Percentiles rank a stretch among this genome's conserved stretches.
Conservation (phyloP, 2,329 filamentous ascomycete species). For the Nemania sp. region DNA sequence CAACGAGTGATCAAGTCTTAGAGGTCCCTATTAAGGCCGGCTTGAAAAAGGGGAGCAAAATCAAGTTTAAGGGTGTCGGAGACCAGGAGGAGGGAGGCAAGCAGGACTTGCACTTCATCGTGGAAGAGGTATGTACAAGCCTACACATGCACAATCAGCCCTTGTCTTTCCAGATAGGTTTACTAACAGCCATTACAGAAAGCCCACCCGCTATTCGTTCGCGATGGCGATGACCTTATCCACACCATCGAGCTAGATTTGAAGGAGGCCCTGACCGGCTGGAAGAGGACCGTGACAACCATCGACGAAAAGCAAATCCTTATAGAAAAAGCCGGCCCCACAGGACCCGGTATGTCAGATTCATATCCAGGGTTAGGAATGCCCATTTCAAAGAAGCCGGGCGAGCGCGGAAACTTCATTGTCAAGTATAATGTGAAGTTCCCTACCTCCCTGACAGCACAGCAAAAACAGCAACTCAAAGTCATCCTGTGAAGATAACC, state of each 20-base stretch:
- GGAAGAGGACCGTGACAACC: conserved; percentile 87
- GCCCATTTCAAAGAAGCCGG: conserved; percentile 89
- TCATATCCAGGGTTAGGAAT: conserved; percentile 86
- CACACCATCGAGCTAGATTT: conserved; percentile 79
- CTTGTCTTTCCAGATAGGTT: neutral
- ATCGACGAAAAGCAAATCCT: conserved; percentile 88
- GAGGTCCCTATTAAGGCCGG: conserved; percentile 96
- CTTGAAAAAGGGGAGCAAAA: conserved; percentile 95
- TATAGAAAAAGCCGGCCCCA: conserved; percentile 80
- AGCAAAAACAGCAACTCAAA: conserved; percentile 79
- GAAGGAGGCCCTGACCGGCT: conserved; percentile 93
- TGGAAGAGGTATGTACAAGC: conserved; percentile 75
- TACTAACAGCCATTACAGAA: conserved; percentile 65
- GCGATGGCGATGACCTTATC: conserved; percentile 85
- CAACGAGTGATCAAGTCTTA: conserved; percentile 83
- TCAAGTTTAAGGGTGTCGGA: conserved; percentile 97
- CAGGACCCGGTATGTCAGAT: conserved; percentile 80
- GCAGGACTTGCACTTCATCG: conserved; percentile 92
- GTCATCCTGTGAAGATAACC: conserved; percentile 65
- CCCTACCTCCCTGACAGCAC: conserved; percentile 72
- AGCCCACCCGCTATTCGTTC: conserved; percentile 79
- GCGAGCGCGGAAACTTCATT: conserved; percentile 82
- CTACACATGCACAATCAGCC: neutral
- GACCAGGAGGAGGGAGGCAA: conserved; percentile 96
- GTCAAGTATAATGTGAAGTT: conserved; percentile 93